Conservation (phyloP, 169 alveolate species). For the Plasmodium gonderi region DNA sequence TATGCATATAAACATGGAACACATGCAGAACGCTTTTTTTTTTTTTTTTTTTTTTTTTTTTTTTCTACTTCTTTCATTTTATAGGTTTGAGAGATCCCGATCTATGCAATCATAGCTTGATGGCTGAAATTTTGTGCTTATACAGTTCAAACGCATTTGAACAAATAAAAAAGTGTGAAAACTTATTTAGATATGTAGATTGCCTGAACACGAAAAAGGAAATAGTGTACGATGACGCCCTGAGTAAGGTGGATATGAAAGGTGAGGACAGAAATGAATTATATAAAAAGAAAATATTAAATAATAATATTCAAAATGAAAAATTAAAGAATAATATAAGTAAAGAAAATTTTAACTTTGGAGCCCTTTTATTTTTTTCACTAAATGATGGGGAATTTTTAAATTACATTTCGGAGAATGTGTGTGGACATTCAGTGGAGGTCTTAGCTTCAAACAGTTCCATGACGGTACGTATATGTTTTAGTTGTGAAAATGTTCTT, state of each 20-base stretch:
- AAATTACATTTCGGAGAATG: slow-evolving; percentile 63
- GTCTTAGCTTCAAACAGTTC: slow-evolving; percentile 56
- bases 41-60: background rate
- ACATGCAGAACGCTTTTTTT: background rate
- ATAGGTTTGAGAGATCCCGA: slow-evolving; percentile 57
- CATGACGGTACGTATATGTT: slow-evolving; percentile 38
- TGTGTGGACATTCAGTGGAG: slow-evolving; percentile 68
- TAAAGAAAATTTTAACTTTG: slow-evolving; percentile 32
- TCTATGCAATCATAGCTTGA: slow-evolving; percentile 56
- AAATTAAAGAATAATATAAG: slow-evolving; percentile 27
- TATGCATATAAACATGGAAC: background rate
- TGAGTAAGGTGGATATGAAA: background rate
- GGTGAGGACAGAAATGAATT: background rate
- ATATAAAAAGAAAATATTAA: slow-evolving; percentile 24
- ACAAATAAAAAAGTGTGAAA: slow-evolving; percentile 35
- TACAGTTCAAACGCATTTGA: slow-evolving; percentile 62
- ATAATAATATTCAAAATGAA: slow-evolving; percentile 25
- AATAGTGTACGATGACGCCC: background rate
- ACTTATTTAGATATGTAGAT: slow-evolving; percentile 20
- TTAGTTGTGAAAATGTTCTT: background rate
- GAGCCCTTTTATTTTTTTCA: slow-evolving; percentile 70
- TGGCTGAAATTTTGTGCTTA: slow-evolving; percentile 55
- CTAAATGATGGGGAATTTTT: slow-evolving; percentile 68
- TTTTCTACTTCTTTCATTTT: background rate
- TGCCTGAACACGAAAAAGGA: background rate